phyloP scores from a whole-genome alignment of 331 rosid genomes.

The Pyrus hybrid region DNA sequence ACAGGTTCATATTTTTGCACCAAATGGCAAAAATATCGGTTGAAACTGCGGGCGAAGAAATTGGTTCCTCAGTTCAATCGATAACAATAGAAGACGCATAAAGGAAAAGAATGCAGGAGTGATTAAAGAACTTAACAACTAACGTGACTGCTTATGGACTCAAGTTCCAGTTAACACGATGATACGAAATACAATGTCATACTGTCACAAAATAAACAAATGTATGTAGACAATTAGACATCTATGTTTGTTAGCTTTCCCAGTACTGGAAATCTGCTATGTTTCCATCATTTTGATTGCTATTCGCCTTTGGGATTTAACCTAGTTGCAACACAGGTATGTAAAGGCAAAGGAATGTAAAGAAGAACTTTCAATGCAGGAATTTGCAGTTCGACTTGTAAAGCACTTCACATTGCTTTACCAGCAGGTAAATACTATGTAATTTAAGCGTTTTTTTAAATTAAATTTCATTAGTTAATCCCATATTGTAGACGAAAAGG shows the following conservation, averaged over 20 bases:
- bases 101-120: neutral
- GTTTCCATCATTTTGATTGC: too few species aligned
- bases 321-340: constrained; percentile 41
- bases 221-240: neutral
- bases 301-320: too few species aligned
- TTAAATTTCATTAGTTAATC: neutral
- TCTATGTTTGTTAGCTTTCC: too few species aligned
- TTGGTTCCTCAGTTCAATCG: neutral
- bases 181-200: too few species aligned
- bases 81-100: neutral
- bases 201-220: too few species aligned
- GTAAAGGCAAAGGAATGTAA: constrained; percentile 81
- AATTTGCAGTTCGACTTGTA: constrained; percentile 72
- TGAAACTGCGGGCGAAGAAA: neutral
- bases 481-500: neutral
- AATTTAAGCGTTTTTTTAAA: neutral
- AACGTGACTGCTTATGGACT: neutral
- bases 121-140: neutral
- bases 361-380: constrained; percentile 57
- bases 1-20: neutral
- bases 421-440: constrained; percentile 44
- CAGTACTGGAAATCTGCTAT: too few species aligned
- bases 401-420: constrained; percentile 72
- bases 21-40: neutral
- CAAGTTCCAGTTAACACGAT: too few species aligned